Base-by-base conservation (phyloP, 2,329 filamentous ascomycete genomes). In the Myriosclerotinia curreyana region DNA sequence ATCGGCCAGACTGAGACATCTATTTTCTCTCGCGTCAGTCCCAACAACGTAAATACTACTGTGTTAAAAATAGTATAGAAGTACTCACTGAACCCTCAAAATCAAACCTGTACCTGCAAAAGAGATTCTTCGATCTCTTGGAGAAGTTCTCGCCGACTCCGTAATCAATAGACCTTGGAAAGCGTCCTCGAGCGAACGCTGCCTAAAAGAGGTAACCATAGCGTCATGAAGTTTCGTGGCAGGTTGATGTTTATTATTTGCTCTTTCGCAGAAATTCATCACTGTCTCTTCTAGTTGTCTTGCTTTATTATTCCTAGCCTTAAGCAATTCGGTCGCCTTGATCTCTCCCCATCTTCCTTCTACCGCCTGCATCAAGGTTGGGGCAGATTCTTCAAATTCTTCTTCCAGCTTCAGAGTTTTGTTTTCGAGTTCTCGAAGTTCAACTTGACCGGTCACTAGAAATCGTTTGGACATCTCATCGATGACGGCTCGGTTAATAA, bases 221-320 rank as follows among this genome's bases (percentile, higher is more conserved):
- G 77, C 76, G 52, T 78, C 73, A 38, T 77, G 72, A 17, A 79
- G 75, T 59, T 76, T 78, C 54, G 75, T 72, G 0, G 71, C 71
- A 2, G 77, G 77, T 51, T 79, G 74, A 55, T 78, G 71, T 50
- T 73, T 72, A 12, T 72, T 68, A 17, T 69, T 67, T 22, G 75
- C 68, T 0, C 65, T 70, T 3, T 42, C 55, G 20, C 69, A 65
- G 36, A 77, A 75, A 0, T 38, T 42, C 1, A 52, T 56, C 11
- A 76, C 66, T 11, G 62, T 60, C 2, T 62, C 70, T n/a, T 71
- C 62, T 0, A 77, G 50, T 8, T 62, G 49, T 5, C 38, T 53
- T 4, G 65, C 60, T 48, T 66, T 60, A 0, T 25, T 36, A 22
- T 74, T 69, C 40, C 72, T 62, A 44, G 69, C 9, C 59, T 65